A percentile compares a stretch with the other conserved stretches of the same genome.
Evolutionary conservation across 129 eudicot genomes (phyloP).

Genomic region (Saposhnikovia divaricata): DNA sequence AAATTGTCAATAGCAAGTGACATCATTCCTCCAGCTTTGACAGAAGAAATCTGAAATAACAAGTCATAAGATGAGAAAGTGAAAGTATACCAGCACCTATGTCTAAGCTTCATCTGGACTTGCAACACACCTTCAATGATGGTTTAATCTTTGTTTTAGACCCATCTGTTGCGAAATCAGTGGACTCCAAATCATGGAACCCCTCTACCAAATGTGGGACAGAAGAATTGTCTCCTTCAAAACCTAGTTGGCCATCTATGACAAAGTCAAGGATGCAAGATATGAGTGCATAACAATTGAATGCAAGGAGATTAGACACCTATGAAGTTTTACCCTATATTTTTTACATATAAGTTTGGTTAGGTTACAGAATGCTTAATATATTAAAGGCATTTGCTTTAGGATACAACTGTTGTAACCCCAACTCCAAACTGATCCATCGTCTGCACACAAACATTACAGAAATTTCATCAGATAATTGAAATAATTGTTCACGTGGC

Average conservation of each 20-base stretch:
- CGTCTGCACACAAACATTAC: conserved; percentile 49
- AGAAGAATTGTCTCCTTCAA: conserved; percentile 46
- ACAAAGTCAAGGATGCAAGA: conserved; percentile 35
- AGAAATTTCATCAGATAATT: background rate
- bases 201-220: conserved; percentile 53
- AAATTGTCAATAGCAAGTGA: conserved; percentile 77
- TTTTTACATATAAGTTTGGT: background rate
- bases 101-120: background rate
- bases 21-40: conserved; percentile 98
- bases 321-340: background rate
- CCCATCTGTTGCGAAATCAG: conserved; percentile 28
- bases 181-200: conserved; percentile 41
- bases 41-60: conserved; percentile 43
- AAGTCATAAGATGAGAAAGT: background rate
- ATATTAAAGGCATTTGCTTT: conserved; percentile 7
- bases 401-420: conserved; percentile 88
- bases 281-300: background rate
- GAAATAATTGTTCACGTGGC: background rate
- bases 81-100: background rate
- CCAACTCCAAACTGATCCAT: conserved; percentile 95
- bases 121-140: conserved; percentile 48
- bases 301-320: background rate
- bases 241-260: conserved; percentile 85
- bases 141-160: conserved; percentile 25
- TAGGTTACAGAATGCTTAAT: background rate